phyloP scores from a whole-genome alignment of 169 alveolate genomes.

The Hepatocystis sp. region DNA sequence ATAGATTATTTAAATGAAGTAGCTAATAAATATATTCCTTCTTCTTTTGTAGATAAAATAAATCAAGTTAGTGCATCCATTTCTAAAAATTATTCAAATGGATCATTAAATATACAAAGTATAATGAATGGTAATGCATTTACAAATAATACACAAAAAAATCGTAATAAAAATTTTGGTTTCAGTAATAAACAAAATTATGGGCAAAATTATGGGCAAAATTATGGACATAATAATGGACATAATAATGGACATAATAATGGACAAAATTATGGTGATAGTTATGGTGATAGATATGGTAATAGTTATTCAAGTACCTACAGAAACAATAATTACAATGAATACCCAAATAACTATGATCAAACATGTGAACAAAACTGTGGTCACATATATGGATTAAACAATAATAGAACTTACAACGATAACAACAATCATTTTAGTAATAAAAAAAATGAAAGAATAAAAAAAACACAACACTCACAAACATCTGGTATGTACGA shows the following conservation, averaged over 20 bases:
- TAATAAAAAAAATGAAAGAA: neutral
- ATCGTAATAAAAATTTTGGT: too few relatives aligned
- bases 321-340: too few relatives aligned
- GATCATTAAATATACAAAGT: conserved; percentile 49
- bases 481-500: conserved; percentile 45
- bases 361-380: too few relatives aligned
- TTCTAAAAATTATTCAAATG: conserved; percentile 60
- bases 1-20: conserved; percentile 57
- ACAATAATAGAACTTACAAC: neutral
- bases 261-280: too few relatives aligned
- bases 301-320: too few relatives aligned
- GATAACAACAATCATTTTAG: neutral
- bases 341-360: too few relatives aligned
- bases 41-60: conserved; percentile 61
- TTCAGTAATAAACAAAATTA: too few relatives aligned
- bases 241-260: too few relatives aligned
- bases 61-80: conserved; percentile 61
- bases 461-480: conserved; percentile 24
- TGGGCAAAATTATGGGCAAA: too few relatives aligned
- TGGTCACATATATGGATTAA: too few relatives aligned
- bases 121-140: conserved; percentile 60
- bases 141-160: conserved; percentile 13
- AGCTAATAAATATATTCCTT: conserved; percentile 61
- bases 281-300: too few relatives aligned
- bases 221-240: neutral